These are phyloP conservation scores for Citrus trifoliata DNA, from an alignment of 345 rosid genomes.

Conservation along the genomic window DNA sequence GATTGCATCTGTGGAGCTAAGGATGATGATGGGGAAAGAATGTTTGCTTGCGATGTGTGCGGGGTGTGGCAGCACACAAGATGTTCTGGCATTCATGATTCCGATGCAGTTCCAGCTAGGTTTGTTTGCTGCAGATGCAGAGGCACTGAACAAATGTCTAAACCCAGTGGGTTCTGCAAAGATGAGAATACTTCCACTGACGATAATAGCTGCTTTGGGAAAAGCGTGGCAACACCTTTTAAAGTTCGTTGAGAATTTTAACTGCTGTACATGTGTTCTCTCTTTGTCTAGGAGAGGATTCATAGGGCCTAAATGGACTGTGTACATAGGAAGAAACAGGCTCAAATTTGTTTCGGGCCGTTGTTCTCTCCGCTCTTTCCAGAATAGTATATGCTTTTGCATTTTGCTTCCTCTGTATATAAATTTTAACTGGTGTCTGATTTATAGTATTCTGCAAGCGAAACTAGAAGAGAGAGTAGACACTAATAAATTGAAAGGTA, in stretches of 20 bases:
- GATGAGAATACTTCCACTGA: slow-evolving; percentile 8
- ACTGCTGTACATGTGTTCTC: slow-evolving; percentile 15
- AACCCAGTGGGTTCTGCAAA: slow-evolving; percentile 8
- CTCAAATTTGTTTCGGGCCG: slow-evolving; percentile 16
- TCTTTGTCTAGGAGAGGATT: slow-evolving; percentile 1
- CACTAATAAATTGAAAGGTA: no score
- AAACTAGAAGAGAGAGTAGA: no score
- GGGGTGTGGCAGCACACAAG: slow-evolving; percentile 76
- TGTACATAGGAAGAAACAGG: slow-evolving; percentile 25
- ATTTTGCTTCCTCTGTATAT: not conserved
- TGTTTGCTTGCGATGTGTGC: slow-evolving; percentile 69
- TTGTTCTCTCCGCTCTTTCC: not conserved
- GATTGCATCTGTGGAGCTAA: slow-evolving; percentile 66
- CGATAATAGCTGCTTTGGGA: slow-evolving; percentile 7
- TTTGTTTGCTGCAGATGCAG: slow-evolving; percentile 50
- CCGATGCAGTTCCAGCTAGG: slow-evolving; percentile 47
- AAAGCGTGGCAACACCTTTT: slow-evolving; percentile 8
- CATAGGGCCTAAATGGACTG: not conserved
- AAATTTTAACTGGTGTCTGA: not conserved
- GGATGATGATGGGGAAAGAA: slow-evolving; percentile 77
- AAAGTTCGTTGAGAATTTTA: slow-evolving; percentile 9
- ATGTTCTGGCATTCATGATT: slow-evolving; percentile 54
- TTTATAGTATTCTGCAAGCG: no score
- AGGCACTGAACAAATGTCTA: slow-evolving; percentile 4
- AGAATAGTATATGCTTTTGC: not conserved